Evolutionary conservation across 2,329 filamentous ascomycete species (phyloP), one percentile per base, ranked within the genome.

Genomic region (Talaromyces sp.): DNA sequence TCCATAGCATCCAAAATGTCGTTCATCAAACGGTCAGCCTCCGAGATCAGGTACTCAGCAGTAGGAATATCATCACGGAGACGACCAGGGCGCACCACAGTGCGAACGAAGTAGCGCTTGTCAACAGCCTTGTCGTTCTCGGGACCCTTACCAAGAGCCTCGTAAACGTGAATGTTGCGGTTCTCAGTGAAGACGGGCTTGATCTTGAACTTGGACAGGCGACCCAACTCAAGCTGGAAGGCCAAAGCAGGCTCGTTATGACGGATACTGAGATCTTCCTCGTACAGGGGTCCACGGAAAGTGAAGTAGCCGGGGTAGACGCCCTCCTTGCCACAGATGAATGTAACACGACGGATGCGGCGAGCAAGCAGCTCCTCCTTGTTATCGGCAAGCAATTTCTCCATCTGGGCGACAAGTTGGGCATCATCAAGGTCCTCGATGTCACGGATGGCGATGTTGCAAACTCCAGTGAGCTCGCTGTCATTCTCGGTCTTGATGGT

Each of bases 101-200:
- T 93, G 74, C 94, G 91, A 46, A 94, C 94, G 74, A 99, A 99
- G 84, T 97, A 99, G 64, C 94, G 89, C 85, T 97, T 97, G 65
- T 80, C 77, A 51, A 77, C 68, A 20, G 76, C 71, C 63, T 78
- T 78, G 77, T 99, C 94, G 51, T 90, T 92, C 71, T 97, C 92
- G 35, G 92, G 89, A 45, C 89, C 89, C 81, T 97, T 99, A 70
- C 94, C 94, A 66, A 96, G 80, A 62, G 90, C 94, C 81, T 97
- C 92, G 77, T 97, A 99, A 55, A 99, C 92, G 80, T 99, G 94
- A 61, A 99, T 97, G 77, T 96, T 97, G 70, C 95, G 89, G 82
- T 99, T 99, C 77, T 97, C 92, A 0, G 94, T 97, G 78, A 99
- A 99, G 47, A 99, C 91, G 2, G 94, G 93, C 80, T 92, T 95